Conservation (phyloP, 108 stramenopile species). For the Cyclotella sp. region DNA sequence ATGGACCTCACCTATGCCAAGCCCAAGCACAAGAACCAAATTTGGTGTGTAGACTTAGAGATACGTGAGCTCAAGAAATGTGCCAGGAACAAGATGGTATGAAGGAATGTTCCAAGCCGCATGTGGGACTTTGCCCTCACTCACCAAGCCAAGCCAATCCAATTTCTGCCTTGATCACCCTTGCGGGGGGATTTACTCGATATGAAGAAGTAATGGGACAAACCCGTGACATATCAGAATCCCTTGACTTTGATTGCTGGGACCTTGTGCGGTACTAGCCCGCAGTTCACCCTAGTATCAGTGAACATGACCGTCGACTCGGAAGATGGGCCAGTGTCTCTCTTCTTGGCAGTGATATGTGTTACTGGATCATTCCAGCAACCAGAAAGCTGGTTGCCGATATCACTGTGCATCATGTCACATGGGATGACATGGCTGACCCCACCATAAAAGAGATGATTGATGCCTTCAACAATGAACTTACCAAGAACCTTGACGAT, state of each 20-base stretch:
- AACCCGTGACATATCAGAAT: conserved; percentile 52
- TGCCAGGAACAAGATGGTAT: background rate
- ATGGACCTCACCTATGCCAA: conserved; percentile 11
- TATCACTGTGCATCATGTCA: conserved; percentile 39
- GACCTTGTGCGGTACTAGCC: conserved; percentile 46
- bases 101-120: conserved; percentile 13
- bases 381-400: conserved; percentile 23
- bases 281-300: conserved; percentile 13
- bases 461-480: conserved; percentile 1
- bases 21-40: conserved; percentile 6
- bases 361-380: conserved; percentile 29
- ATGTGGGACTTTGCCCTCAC: conserved; percentile 41
- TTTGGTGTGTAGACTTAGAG: conserved; percentile 4
- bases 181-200: conserved; percentile 1
- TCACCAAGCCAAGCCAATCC: conserved; percentile 22
- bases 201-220: conserved; percentile 37
- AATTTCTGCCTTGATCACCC: background rate
- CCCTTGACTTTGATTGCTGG: conserved; percentile 53
- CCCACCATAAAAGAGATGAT: conserved; percentile 6
- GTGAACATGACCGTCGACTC: conserved; percentile 2
- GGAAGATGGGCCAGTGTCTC: conserved; percentile 18
- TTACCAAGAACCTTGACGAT: conserved; percentile 3
- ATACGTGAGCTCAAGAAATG: conserved; percentile 24
- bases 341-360: conserved; percentile 37
- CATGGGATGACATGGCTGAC: conserved; percentile 26